phyloP scores from a whole-genome alignment of 1,284 basidiomycete genomes.

The Athelia psychrophila region DNA sequence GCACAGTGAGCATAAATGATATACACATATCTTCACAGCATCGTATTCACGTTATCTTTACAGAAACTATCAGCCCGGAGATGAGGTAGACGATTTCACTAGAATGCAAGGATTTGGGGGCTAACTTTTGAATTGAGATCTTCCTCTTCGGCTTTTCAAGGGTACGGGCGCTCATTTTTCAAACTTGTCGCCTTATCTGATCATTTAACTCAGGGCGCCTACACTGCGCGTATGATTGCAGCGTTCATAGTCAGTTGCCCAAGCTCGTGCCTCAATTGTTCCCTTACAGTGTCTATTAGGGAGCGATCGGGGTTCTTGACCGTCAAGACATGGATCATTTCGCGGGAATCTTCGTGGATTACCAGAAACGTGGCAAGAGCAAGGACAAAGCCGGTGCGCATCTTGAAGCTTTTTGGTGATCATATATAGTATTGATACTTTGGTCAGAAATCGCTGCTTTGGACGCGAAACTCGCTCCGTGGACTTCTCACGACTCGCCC shows the following conservation, averaged over 20 bases:
- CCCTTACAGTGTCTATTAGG: slow-evolving; percentile 32
- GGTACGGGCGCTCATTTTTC: slow-evolving; percentile 27
- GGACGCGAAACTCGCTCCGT: slow-evolving; percentile 44
- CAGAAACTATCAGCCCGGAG: slow-evolving; percentile 66
- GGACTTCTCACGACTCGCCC: slow-evolving; percentile 44
- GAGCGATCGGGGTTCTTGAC: slow-evolving; percentile 62
- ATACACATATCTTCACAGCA: slow-evolving; percentile 8
- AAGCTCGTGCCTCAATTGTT: not conserved
- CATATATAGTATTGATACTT: slow-evolving; percentile 1
- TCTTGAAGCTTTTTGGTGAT: not conserved
- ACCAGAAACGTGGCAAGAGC: slow-evolving; percentile 57
- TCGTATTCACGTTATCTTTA: too few species aligned
- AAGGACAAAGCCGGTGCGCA: slow-evolving; percentile 42
- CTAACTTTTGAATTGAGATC: slow-evolving; percentile 36
- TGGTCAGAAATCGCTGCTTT: slow-evolving; percentile 41
- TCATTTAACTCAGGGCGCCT: slow-evolving; percentile 52
- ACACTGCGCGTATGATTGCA: slow-evolving; percentile 69
- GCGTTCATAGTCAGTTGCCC: slow-evolving; percentile 53
- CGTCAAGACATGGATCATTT: slow-evolving; percentile 69
- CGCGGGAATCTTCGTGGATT: slow-evolving; percentile 54
- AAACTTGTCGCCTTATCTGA: slow-evolving; percentile 3
- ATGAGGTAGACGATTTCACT: slow-evolving; percentile 45
- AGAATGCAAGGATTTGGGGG: not conserved
- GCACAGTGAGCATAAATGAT: slow-evolving; percentile 73
- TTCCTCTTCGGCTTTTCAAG: slow-evolving; percentile 75